Evolutionary conservation across 1,284 basidiomycete species (phyloP), one percentile per base, ranked within the genome.

Genomic region (Pseudozyma hubeiensis): DNA sequence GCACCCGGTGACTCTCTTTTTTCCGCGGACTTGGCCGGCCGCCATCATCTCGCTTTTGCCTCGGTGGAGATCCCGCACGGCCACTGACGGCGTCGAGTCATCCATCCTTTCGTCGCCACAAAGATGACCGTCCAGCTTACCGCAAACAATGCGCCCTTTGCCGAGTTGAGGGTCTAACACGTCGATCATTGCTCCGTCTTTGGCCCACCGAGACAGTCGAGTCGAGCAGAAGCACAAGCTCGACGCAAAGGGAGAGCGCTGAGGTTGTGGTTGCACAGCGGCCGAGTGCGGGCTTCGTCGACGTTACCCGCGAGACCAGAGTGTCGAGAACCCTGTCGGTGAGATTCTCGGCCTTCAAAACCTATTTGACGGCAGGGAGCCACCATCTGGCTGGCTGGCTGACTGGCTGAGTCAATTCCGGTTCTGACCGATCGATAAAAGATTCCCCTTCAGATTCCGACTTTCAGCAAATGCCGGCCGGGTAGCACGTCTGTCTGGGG

Each of bases 391-490:
- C 24, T 24, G 24, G 24, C 24, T 24, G 16, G 40, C 40, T n/a
- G 13, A 2, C 7, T 13, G 40, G 40, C 24, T n/a, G 40, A 7
- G 13, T 24, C 49, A 69, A 44, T 64, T 52, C 68, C 68, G 68
- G 58, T 65, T 71, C 63, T 71, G 63, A 47, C 68, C 68, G 68
- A 71, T 71, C 68, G 68, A 71, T 71, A 62, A 62, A 24, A 24
- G 24, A 24, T 24, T 24, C 24, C 24, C 24, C 24, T 24, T 24
- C 24, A 24, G 24, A 24, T 24, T 24, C 24, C 24, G 24, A 24
- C 24, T 24, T 24, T 24, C 24, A 24, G 24, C 24, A 24, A 24
- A 24, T 24, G 24, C 24, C 24, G 24, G 24, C 24, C 24, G 24
- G 1, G 4, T 24, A 4, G 24, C 24, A 24, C 4, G 24, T 24